phyloP scores from a whole-genome alignment of 2,329 filamentous ascomycete species.

The Beauveria medogensis region DNA sequence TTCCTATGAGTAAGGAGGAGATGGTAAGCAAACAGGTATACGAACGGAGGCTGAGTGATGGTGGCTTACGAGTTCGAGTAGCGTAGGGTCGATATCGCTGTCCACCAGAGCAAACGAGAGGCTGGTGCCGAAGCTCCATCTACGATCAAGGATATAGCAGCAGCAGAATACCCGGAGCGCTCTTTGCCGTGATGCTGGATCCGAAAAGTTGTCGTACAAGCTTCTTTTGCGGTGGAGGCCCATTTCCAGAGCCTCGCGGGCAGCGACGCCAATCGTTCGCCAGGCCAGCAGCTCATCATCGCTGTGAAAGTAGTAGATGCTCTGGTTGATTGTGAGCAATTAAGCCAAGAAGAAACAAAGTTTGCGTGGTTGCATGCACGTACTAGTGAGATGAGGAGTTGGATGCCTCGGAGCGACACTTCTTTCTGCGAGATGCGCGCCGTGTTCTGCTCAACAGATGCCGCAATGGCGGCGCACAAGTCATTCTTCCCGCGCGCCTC shows the following conservation, averaged over 20 bases:
- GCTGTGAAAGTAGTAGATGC: constrained; percentile 35
- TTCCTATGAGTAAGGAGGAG: constrained; percentile 12
- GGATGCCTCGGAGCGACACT: constrained; percentile 27
- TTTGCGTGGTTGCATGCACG: neutral
- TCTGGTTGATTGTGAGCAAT: constrained; percentile 17
- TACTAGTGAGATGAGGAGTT: constrained; percentile 25
- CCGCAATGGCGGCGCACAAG: constrained; percentile 20
- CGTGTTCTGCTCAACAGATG: constrained; percentile 22
- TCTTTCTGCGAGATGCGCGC: constrained; percentile 21
- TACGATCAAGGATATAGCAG: constrained; percentile 42
- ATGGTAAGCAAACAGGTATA: neutral
- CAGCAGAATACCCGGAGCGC: constrained; percentile 40
- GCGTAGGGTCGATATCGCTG: constrained; percentile 39
- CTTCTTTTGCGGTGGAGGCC: constrained; percentile 39
- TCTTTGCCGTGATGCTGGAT: constrained; percentile 21
- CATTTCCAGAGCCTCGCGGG: constrained; percentile 37
- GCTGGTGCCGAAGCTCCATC: constrained; percentile 44
- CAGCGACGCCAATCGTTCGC: constrained; percentile 39
- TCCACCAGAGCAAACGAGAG: constrained; percentile 41
- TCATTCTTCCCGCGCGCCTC: constrained; percentile 25
- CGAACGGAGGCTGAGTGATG: fast-evolving
- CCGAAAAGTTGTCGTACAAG: constrained; percentile 29
- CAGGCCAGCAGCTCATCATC: constrained; percentile 43
- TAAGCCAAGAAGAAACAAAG: too few species aligned
- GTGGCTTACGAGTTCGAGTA: constrained; percentile 33